These are phyloP conservation scores for Pugionium dolabratum DNA, from an alignment of 345 rosid species.

Conservation along the genomic window DNA sequence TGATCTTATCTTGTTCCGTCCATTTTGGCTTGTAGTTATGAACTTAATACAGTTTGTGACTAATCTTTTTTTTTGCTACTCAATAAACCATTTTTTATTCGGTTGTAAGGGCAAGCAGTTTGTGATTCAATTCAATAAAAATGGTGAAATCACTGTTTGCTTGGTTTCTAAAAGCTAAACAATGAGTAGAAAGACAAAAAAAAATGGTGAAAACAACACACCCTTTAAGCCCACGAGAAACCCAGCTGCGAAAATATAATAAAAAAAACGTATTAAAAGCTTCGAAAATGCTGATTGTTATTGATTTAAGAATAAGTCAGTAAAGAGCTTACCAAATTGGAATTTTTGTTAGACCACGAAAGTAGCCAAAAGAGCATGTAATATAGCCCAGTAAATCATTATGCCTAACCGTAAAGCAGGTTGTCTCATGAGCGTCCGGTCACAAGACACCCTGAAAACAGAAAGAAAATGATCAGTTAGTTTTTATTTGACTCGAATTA, in stretches of 20 bases:
- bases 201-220: slow-evolving; percentile 22
- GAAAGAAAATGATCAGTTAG: not conserved
- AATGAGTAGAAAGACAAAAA: slow-evolving; percentile 18
- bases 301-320: not conserved
- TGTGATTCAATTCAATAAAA: slow-evolving; percentile 35
- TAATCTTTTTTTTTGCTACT: slow-evolving; percentile 15
- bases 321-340: slow-evolving; percentile 26
- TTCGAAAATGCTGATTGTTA: not conserved
- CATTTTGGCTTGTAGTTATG: not conserved
- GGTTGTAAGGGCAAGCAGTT: slow-evolving; percentile 33
- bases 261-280: not conserved
- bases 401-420: slow-evolving; percentile 87
- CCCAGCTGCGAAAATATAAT: slow-evolving; percentile 16
- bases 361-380: slow-evolving; percentile 72
- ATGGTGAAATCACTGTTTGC: slow-evolving; percentile 32
- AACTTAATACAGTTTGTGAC: not conserved
- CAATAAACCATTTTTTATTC: slow-evolving; percentile 14
- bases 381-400: slow-evolving; percentile 79
- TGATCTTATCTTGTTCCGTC: too few relatives aligned
- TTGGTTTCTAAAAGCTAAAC: slow-evolving; percentile 34
- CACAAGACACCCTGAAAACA: slow-evolving; percentile 85
- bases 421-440: slow-evolving; percentile 87
- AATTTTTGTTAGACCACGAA: slow-evolving; percentile 58
- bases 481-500: not conserved
- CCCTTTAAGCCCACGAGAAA: slow-evolving; percentile 14